Conservation (phyloP, 768 basidiomycete species). For the Candolleomyces aberdarensis region DNA sequence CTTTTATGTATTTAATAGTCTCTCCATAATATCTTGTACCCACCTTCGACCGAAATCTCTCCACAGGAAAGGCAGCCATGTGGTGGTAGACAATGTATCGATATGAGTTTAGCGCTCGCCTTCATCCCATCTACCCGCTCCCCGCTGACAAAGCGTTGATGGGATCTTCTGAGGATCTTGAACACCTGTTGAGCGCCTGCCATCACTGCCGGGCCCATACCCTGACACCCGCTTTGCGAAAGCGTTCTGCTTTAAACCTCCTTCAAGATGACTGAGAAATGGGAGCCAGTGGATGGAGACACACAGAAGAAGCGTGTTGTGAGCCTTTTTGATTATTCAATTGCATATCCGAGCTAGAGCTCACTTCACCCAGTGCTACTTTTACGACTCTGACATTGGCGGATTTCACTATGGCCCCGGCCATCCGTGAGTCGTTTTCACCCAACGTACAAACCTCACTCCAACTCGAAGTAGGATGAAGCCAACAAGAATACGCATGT, state of each 20-base stretch:
- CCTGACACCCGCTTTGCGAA: not conserved
- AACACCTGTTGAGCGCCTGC: constrained; percentile 2
- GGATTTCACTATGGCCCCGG: constrained; percentile 99
- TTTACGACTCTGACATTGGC: constrained; percentile 99
- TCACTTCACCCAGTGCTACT: constrained; percentile 73
- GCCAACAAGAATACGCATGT: constrained; percentile 98
- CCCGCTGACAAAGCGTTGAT: not conserved
- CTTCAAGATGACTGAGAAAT: constrained; percentile 41
- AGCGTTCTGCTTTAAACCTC: not conserved
- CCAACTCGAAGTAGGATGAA: constrained; percentile 71
- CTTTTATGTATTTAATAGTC: not conserved
- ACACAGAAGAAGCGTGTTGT: constrained; percentile 84
- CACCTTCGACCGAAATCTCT: not conserved
- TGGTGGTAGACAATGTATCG: not conserved
- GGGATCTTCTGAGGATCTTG: constrained; percentile 2
- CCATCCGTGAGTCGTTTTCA: constrained; percentile 62
- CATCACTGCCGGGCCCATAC: not conserved
- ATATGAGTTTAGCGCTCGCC: not conserved
- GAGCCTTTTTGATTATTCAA: constrained; percentile 31
- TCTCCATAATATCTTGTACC: not conserved
- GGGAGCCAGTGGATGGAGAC: constrained; percentile 70
- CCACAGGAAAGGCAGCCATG: too few species aligned
- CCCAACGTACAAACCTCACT: constrained; percentile 1
- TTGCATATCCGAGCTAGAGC: constrained; percentile 12
- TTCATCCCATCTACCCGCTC: too few species aligned